Evolutionary conservation across 2,329 filamentous ascomycete genomes (phyloP).

Genomic region (Calonectria montana): DNA sequence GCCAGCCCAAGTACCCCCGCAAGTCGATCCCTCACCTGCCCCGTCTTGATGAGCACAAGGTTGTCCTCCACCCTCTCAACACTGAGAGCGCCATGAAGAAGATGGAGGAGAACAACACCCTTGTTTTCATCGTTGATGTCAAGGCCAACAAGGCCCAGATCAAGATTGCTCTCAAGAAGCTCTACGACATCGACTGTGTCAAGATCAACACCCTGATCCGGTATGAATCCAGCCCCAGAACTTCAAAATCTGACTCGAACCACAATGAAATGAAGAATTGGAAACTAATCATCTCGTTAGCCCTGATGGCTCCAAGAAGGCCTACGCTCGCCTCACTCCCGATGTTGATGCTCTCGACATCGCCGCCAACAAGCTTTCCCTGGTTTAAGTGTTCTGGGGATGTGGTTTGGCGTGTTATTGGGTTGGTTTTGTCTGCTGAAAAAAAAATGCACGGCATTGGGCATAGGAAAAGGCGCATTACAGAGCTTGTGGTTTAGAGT

Average conservation of each 20-base stretch:
- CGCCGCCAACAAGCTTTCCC: constrained; percentile 97
- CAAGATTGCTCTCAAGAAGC: constrained; percentile 97
- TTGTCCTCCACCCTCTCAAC: constrained; percentile 98
- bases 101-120: constrained; percentile 99
- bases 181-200: constrained; percentile 97
- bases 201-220: constrained; percentile 99
- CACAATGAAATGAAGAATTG: constrained; percentile 5
- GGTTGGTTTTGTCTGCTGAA: constrained; percentile 50
- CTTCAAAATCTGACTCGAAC: neutral
- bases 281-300: constrained; percentile 55
- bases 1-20: constrained; percentile 95
- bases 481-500: constrained; percentile 49
- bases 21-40: constrained; percentile 91
- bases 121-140: constrained; percentile 96
- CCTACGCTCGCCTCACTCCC: constrained; percentile 92
- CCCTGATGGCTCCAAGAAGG: constrained; percentile 98
- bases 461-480: constrained; percentile 53
- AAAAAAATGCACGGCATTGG: constrained; percentile 48
- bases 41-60: constrained; percentile 96
- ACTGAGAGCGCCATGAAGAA: constrained; percentile 99
- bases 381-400: constrained; percentile 77
- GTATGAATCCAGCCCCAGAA: constrained; percentile 60
- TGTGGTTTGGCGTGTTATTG: constrained; percentile 51
- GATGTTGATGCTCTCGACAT: constrained; percentile 99
- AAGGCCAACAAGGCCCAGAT: constrained; percentile 99